Evolutionary conservation across 148 eudicot genomes (phyloP), one percentile per base, ranked within the genome.

Genomic region (Camellia japonica): DNA sequence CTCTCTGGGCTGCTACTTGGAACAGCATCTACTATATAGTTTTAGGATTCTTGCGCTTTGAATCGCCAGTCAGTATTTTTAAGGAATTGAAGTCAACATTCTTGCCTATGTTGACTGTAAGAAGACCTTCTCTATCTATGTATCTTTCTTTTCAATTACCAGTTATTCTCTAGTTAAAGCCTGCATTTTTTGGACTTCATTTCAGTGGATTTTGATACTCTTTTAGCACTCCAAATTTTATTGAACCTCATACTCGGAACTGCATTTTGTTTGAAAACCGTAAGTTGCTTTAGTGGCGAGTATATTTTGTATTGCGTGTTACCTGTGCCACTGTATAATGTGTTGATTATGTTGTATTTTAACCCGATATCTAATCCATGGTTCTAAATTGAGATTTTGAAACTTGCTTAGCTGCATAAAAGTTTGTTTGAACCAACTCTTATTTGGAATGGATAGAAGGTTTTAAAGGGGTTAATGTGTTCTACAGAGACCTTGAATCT

Each of bases 51-150:
- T 77, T 96, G 78, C 89, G 99, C 42, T 68, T 91, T 69, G 99
- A 96, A 76, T 92, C 99, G 46, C 99, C 99, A 7, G 67, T 60
- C 66, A 91, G 68, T 80, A 90, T 93, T 23, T 90, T 79, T 78
- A 88, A 78, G 58, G 99, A 93, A 86, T 79, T 87, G 84, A 96
- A 81, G 84, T 90, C 93, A 6, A 91, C 99, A 58, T 96, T 93
- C 80, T 90, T 80, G 87, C 97, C 98, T 58, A 90, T 96, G 99
- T 87, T 96, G 74, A 96, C 98, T 20, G 99, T 96, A 89, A 85
- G 98, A 78, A 62, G 10, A 56, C 8, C 70, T 66, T 55, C 38
- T 70, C 60, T 66, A 42, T 30, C 2, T 67, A 0, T 66, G 23
- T 78, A 20, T 69, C 30, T 71, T 69, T 46, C 5, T 78, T 61